Conservation (phyloP, 2,329 filamentous ascomycete genomes). For the Neonectria hederae region DNA sequence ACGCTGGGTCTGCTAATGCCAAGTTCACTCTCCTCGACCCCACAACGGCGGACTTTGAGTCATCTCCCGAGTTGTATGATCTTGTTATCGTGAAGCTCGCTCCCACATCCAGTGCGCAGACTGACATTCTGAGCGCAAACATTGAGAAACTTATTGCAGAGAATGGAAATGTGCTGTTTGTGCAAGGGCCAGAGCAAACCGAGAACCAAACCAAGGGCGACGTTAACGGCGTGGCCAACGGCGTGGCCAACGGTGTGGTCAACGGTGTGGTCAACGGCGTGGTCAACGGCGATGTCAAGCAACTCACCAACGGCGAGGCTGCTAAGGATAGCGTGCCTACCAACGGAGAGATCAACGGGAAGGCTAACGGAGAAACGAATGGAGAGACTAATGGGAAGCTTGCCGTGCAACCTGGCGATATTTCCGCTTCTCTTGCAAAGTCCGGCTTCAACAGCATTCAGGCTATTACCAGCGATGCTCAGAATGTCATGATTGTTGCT, state of each 20-base stretch:
- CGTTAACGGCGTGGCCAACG: background rate
- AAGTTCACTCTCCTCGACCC: slow-evolving; percentile 9
- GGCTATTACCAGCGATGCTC: background rate
- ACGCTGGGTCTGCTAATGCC: slow-evolving; percentile 6
- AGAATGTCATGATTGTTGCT: background rate
- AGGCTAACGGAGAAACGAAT: background rate
- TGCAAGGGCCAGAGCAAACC: background rate
- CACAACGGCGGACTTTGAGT: background rate
- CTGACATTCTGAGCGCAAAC: background rate
- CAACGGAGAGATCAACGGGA: background rate
- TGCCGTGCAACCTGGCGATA: background rate
- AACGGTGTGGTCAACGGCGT: too few species aligned
- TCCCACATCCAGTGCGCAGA: background rate
- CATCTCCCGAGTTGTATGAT: background rate
- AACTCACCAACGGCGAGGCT: background rate
- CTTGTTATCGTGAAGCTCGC: background rate
- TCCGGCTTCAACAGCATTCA: background rate
- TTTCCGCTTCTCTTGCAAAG: background rate
- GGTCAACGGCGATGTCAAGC: background rate
- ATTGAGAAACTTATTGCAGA: background rate
- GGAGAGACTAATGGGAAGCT: background rate
- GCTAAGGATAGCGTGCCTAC: background rate
- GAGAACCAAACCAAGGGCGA: background rate
- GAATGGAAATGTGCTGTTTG: background rate
- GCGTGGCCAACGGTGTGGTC: too few species aligned